A percentile compares a stretch with the other conserved stretches of the same genome.
Evolutionary conservation across 208 protist species (phyloP).

Genomic region (Trypanosoma congolense): DNA sequence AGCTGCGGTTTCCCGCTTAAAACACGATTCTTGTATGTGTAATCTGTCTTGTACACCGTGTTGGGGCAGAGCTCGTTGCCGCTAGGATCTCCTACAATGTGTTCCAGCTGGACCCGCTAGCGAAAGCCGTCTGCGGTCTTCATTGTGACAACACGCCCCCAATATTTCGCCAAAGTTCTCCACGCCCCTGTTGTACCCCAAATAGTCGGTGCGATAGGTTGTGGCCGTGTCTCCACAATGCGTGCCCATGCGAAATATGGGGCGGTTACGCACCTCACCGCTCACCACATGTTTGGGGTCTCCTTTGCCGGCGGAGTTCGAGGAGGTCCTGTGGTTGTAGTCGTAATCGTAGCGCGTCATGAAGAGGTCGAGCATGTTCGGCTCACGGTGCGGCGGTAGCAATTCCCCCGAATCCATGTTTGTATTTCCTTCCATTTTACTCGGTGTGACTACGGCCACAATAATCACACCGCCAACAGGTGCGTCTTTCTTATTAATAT

Average conservation of each 20-base stretch:
- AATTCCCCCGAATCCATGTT: neutral
- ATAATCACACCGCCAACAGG: too few species aligned
- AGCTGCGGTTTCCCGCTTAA: conserved; percentile 20
- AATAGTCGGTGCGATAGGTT: conserved; percentile 60
- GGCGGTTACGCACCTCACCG: conserved; percentile 69
- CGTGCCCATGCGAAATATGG: conserved; percentile 43
- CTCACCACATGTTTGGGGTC: conserved; percentile 31
- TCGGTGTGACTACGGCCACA: too few species aligned
- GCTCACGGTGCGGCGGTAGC: conserved; percentile 48
- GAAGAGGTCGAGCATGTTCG: conserved; percentile 74
- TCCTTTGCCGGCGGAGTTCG: neutral
- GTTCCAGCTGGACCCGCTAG: conserved; percentile 26
- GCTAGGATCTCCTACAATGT: conserved; percentile 30
- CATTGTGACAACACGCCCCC: conserved; percentile 13
- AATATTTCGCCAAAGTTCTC: conserved; percentile 21
- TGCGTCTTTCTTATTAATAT: too few species aligned
- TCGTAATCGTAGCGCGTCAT: conserved; percentile 89
- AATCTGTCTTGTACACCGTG: conserved; percentile 64
- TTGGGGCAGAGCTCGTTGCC: conserved; percentile 42
- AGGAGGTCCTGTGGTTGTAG: conserved; percentile 61
- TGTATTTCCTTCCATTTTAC: neutral
- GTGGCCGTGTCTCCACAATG: conserved; percentile 29
- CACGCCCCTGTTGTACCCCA: conserved; percentile 23
- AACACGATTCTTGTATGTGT: conserved; percentile 26
- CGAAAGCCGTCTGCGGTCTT: conserved; percentile 29